phyloP scores from a whole-genome alignment of 2,329 filamentous ascomycete species.

The Microdochium paspali region DNA sequence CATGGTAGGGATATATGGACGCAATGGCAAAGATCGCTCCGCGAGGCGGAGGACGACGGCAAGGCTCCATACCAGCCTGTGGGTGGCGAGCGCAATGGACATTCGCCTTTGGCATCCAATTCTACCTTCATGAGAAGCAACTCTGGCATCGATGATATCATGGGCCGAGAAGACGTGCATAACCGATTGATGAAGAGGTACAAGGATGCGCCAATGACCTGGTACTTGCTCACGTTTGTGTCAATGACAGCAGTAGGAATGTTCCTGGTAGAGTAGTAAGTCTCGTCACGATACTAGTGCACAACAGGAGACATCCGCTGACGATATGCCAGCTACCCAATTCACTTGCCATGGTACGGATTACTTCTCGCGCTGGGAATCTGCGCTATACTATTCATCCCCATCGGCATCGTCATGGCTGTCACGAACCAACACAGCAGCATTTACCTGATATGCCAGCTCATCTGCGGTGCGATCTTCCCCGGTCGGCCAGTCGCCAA shows the following conservation, averaged over 20 bases:
- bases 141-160: constrained; percentile 40
- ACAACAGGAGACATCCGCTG: constrained; percentile 5
- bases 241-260: constrained; percentile 72
- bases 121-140: constrained; percentile 18
- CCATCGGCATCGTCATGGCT: constrained; percentile 87
- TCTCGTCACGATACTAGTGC: constrained; percentile 8
- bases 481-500: constrained; percentile 81
- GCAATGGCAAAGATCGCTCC: constrained; percentile 62
- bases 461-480: constrained; percentile 74
- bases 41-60: constrained; percentile 46
- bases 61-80: constrained; percentile 46
- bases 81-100: constrained; percentile 9
- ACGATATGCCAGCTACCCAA: constrained; percentile 52
- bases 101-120: constrained; percentile 9
- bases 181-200: constrained; percentile 77
- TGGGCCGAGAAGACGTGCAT: constrained; percentile 72
- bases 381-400: constrained; percentile 75
- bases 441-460: constrained; percentile 78
- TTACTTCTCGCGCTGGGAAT: constrained; percentile 70
- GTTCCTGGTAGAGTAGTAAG: constrained; percentile 76
- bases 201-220: constrained; percentile 69
- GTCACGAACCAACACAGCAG: constrained; percentile 85
- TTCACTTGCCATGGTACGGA: constrained; percentile 81
- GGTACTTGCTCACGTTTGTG: constrained; percentile 70
- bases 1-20: constrained; percentile 74